phyloP scores from a whole-genome alignment of 2,329 filamentous ascomycete species.

The Clonostachys byssicola region DNA sequence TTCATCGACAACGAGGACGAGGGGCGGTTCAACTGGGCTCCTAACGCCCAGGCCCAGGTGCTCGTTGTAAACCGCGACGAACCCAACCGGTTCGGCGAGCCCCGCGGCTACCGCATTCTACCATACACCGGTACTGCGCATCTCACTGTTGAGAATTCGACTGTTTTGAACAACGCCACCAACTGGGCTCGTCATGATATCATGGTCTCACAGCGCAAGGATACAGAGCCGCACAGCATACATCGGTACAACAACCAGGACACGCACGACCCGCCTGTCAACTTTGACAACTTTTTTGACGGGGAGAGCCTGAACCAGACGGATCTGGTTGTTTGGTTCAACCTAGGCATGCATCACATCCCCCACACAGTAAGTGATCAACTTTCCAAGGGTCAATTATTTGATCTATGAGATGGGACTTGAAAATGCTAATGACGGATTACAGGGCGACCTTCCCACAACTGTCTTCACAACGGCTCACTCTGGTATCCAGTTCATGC shows the following conservation, averaged over 20 bases:
- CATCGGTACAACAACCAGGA: slow-evolving; percentile 30
- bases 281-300: slow-evolving; percentile 40
- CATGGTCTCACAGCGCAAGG: slow-evolving; percentile 38
- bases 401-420: too few relatives aligned
- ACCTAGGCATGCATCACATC: slow-evolving; percentile 43
- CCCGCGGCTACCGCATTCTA: slow-evolving; percentile 37
- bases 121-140: slow-evolving; percentile 26
- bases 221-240: slow-evolving; percentile 32
- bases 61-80: slow-evolving; percentile 37
- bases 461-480: slow-evolving; percentile 18
- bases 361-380: slow-evolving; percentile 5
- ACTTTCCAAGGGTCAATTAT: too few relatives aligned
- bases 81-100: slow-evolving; percentile 40
- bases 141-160: slow-evolving; percentile 37
- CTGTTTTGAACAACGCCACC: slow-evolving; percentile 26
- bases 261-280: slow-evolving; percentile 32
- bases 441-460: slow-evolving; percentile 35
- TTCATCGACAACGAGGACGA: slow-evolving; percentile 35
- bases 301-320: slow-evolving; percentile 28
- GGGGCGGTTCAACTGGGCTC: slow-evolving; percentile 27
- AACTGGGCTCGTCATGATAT: slow-evolving; percentile 40
- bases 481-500: slow-evolving; percentile 3
- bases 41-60: slow-evolving; percentile 37
- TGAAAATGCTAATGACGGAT: too few relatives aligned
- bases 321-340: slow-evolving; percentile 38